Conservation (phyloP, 306 rosid species). For the Begonia fuchsioides region DNA sequence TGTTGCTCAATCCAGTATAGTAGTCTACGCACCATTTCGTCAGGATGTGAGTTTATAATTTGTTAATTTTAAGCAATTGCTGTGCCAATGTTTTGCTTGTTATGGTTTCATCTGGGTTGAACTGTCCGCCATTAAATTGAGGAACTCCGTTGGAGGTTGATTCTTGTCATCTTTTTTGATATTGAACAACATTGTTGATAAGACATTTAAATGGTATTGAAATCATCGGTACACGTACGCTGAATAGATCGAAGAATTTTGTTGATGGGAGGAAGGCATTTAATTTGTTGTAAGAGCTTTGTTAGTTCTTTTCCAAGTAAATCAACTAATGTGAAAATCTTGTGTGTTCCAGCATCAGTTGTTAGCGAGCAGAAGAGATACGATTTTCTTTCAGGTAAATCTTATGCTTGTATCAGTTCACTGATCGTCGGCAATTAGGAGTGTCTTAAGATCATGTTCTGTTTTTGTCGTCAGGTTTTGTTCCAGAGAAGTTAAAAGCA, state of each 20-base stretch:
- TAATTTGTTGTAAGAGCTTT: neutral
- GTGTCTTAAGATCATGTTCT: neutral
- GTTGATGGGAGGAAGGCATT: neutral
- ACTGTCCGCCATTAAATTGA: no score
- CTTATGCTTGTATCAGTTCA: slow-evolving; percentile 3
- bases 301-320: neutral
- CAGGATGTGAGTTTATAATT: no score
- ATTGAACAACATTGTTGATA: no score
- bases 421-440: neutral
- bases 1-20: no score
- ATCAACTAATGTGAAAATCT: neutral
- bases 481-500: slow-evolving; percentile 64
- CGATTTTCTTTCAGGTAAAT: slow-evolving; percentile 80
- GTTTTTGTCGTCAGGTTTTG: slow-evolving; percentile 32
- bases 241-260: neutral
- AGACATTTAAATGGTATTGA: no score
- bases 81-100: no score
- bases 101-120: no score
- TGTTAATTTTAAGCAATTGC: no score
- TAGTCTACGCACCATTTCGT: no score
- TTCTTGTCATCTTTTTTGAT: no score
- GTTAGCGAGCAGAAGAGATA: slow-evolving; percentile 51
- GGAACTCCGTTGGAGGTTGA: no score
- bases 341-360: slow-evolving; percentile 59
- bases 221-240: no score